Base-by-base conservation (phyloP, 2,329 filamentous ascomycete genomes). In the Calonectria ilicicola region DNA sequence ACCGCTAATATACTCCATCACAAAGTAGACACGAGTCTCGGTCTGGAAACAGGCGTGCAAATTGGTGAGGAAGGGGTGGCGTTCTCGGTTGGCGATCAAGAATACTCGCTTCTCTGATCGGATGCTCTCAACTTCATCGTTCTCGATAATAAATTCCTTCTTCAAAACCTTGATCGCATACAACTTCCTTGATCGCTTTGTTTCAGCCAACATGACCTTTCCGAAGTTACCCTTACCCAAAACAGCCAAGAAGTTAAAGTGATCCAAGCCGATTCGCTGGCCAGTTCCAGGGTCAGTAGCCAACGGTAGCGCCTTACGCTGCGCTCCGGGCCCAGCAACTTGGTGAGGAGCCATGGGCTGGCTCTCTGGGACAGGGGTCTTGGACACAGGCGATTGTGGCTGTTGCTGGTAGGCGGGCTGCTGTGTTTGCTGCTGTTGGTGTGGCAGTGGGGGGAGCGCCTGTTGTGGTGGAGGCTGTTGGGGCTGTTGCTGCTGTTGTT, bases 71-170 rank as follows among this genome's bases (percentile, higher is more conserved):
- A 99, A 99, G 0, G 97, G 97, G 82, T 99, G 97, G 17, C 95
- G 92, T 83, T 98, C 97, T 83, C 98, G 95, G 87, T 99, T 99
- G 40, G 97, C 97, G 82, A 99, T 94, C 83, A 99, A 84, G 87
- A 98, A 98, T 19, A 99, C 97, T 75, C 97, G 91, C 90, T 99
- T 99, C 85, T 99, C 97, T 0, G 97, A 99, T 76, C 96, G 92
- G 49, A 95, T 98, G 84, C 96, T 98, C 85, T 99, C 97, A 9
- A 99, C 97, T 86, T 99, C 97, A 82, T 99, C 97, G 77, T 99
- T 98, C 83, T 99, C 97, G 74, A 99, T 99, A 82, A 99, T 99
- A 84, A 99, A 99, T 84, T 99, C 97, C 87, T 99, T 99, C 90
- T 99, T 99, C 78, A 99, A 87, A 44, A 99, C 97, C 86, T 99